Base-by-base conservation (phyloP, 2,329 filamentous ascomycete genomes). In the Stemphylium beticola region DNA sequence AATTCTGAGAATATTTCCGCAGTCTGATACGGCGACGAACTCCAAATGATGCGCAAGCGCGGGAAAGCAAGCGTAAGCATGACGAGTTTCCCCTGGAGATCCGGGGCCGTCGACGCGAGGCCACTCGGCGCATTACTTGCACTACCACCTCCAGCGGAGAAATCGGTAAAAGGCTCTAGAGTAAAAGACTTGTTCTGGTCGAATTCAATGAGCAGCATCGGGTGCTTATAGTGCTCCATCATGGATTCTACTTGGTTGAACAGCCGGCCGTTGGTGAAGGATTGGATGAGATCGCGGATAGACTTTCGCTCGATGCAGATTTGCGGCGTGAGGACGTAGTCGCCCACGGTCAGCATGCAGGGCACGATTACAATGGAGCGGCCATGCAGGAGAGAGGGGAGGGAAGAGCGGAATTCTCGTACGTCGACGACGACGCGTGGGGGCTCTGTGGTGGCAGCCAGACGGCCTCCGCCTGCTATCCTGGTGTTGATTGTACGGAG, bases 181-280 rank as follows among this genome's bases (percentile, higher is more conserved):
- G 93, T 98, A 76, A 99, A 99, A 4, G 91, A 93, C 75, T 96
- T 97, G 79, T 96, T 93, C 72, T 96, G 90, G 73, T 97, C 93
- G 74, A 99, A 99, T 76, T 99, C 95, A 69, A 99, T 98, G 39
- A 99, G 85, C 6, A 99, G 86, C 85, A 98, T 91, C 0, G 92
- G 89, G 62, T 78, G 87, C 69, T 89, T 89, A 84, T 99, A 99
- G 78, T 98, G 88, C 73, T 91, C 87, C 55, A 96, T 89, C 93
- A 99, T 98, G 42, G 90, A 87, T 76, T 98, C 93, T 36, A 90
- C 89, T 79, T 99, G 95, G 65, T 86, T 91, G 79, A 92, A 99
- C 12, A 99, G 83, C 2, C 95, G 88, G 11, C 95, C 95, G 73
- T 96, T 93, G 64, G 89, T 88, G 78, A 99, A 92, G 0, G 92